Conservation (phyloP, 1,284 basidiomycete species). For the Tilletia setariae region DNA sequence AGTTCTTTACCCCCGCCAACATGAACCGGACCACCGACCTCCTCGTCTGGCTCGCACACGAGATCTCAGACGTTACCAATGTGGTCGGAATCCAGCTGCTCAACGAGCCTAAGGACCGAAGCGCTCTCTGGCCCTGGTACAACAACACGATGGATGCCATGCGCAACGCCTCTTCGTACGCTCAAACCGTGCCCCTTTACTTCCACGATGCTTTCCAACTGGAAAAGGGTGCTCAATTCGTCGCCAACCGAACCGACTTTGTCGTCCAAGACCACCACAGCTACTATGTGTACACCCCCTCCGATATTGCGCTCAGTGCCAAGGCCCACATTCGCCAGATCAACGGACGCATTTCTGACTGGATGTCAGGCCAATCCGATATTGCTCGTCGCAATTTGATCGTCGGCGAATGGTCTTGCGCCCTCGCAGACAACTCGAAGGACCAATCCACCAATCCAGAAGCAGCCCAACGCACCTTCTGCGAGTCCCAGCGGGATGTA, state of each 20-base stretch:
- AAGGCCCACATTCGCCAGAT: slow-evolving; percentile 46
- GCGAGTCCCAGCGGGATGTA: slow-evolving; percentile 64
- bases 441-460: slow-evolving; percentile 59
- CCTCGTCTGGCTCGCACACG: slow-evolving; percentile 62
- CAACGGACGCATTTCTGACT: slow-evolving; percentile 24
- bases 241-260: slow-evolving; percentile 65
- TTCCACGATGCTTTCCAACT: slow-evolving; percentile 73
- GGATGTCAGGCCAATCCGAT: slow-evolving; percentile 29
- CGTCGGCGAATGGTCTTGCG: slow-evolving; percentile 60
- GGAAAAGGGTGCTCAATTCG: slow-evolving; percentile 62
- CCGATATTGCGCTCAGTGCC: slow-evolving; percentile 37
- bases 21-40: slow-evolving; percentile 64
- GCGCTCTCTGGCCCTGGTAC: slow-evolving; percentile 48
- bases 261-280: slow-evolving; percentile 74
- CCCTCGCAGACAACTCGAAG: slow-evolving; percentile 64
- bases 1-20: slow-evolving; percentile 59
- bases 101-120: slow-evolving; percentile 65
- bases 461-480: slow-evolving; percentile 63
- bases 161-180: slow-evolving; percentile 59
- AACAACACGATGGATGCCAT: slow-evolving; percentile 61
- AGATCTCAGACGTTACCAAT: slow-evolving; percentile 67
- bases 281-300: slow-evolving; percentile 60
- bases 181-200: slow-evolving; percentile 65
- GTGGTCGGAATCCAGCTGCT: slow-evolving; percentile 71
- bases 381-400: slow-evolving; percentile 63